A percentile compares a stretch with the other conserved stretches of the same genome.
Evolutionary conservation across 2,329 filamentous ascomycete species (phyloP).

Genomic region (Aureobasidium melanogenum): DNA sequence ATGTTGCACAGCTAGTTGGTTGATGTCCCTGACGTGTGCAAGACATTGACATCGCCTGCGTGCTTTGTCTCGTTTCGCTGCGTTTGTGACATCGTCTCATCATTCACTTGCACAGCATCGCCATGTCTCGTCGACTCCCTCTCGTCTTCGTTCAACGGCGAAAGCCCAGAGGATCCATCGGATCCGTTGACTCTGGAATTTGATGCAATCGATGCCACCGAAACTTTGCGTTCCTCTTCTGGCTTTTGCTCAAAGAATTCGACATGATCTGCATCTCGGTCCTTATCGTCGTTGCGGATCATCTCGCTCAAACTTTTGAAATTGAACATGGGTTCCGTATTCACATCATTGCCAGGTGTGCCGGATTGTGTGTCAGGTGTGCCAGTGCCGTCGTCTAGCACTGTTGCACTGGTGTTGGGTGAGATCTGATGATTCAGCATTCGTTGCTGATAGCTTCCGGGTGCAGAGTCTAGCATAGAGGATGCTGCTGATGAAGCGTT

Average conservation of each 20-base stretch:
- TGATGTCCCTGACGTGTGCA: not conserved
- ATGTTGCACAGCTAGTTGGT: not conserved
- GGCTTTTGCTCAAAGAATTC: conserved; percentile 24
- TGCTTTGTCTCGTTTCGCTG: not conserved
- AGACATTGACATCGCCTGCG: not conserved
- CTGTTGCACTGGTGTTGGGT: not conserved
- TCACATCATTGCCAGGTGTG: conserved; percentile 40
- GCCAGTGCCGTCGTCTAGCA: not conserved
- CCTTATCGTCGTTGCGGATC: conserved; percentile 58
- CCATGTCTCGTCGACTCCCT: not conserved
- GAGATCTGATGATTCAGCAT: not conserved
- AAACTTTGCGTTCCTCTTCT: not conserved
- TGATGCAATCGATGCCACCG: not conserved
- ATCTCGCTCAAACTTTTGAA: conserved; percentile 81
- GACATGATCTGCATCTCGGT: conserved; percentile 28
- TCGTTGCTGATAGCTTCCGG: conserved; percentile 31
- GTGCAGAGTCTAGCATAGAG: conserved; percentile 60
- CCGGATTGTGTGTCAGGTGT: conserved; percentile 15
- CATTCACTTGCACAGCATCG: not conserved
- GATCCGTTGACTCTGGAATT: not conserved
- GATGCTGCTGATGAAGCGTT: conserved; percentile 79
- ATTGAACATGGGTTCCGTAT: conserved; percentile 77
- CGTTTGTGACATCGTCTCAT: not conserved
- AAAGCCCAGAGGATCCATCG: not conserved
- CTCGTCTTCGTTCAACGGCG: not conserved